phyloP scores from a whole-genome alignment of 2,329 filamentous ascomycete genomes.

The Ophiognomonia clavigignenti-juglandacearum region DNA sequence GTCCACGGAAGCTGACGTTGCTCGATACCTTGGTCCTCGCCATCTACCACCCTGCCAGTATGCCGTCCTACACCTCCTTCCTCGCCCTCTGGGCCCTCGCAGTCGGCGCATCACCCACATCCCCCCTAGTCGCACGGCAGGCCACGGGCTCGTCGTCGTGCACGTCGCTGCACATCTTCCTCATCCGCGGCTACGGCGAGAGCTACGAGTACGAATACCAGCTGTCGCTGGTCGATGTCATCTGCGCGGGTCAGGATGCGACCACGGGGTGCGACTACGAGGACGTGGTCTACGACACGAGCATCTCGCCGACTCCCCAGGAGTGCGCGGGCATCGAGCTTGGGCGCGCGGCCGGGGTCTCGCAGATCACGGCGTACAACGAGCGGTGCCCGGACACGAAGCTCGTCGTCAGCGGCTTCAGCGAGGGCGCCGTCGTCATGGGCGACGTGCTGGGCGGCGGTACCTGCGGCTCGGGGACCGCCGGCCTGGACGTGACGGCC shows the following conservation, averaged over 20 bases:
- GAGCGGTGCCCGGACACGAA: conserved; percentile 6
- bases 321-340: background rate
- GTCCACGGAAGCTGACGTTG: background rate
- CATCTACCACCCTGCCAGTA: background rate
- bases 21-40: background rate
- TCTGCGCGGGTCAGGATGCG: background rate
- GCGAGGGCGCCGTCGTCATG: conserved; percentile 3
- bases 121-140: conserved; percentile 17
- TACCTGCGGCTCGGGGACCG: background rate
- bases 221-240: conserved; percentile 1
- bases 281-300: conserved; percentile 6
- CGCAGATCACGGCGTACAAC: conserved; percentile 6
- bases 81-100: background rate
- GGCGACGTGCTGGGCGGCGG: conserved; percentile 2
- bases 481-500: background rate
- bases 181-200: conserved; percentile 6
- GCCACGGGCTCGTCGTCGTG: conserved; percentile 13
- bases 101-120: background rate
- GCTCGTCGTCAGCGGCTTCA: conserved; percentile 7
- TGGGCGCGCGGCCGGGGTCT: conserved; percentile 2
- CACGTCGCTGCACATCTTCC: conserved; percentile 6
- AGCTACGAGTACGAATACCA: conserved; percentile 1
- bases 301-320: background rate
- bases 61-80: background rate
- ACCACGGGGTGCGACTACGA: conserved; percentile 6